A percentile compares a stretch with the other conserved stretches of the same genome.
Conservation (phyloP, 495 filamentous ascomycete species). For the Neurospora sp. region DNA sequence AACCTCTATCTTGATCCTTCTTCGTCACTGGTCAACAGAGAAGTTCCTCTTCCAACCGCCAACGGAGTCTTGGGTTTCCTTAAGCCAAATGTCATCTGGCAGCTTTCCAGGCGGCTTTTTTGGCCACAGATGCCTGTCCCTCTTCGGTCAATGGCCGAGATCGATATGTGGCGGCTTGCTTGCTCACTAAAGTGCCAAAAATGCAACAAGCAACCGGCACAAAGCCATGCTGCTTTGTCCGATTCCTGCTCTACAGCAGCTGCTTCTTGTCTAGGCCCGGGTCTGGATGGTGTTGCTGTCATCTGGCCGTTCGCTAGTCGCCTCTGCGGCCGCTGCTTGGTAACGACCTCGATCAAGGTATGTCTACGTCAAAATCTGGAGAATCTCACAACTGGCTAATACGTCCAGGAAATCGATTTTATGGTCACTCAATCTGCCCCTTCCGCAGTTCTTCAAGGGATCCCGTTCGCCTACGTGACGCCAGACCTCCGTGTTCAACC, state of each 20-base stretch:
- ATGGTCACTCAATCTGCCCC: slow-evolving; percentile 47
- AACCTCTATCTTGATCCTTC: slow-evolving; percentile 41
- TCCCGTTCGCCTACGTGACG: slow-evolving; percentile 57
- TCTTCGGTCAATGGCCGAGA: slow-evolving; percentile 42
- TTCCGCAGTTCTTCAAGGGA: slow-evolving; percentile 45
- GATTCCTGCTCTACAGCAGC: slow-evolving; percentile 9
- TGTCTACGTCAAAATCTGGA: slow-evolving; percentile 5
- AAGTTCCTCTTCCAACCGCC: slow-evolving; percentile 13
- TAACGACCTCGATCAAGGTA: slow-evolving; percentile 50
- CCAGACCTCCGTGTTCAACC: slow-evolving; percentile 45
- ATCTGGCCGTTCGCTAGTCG: slow-evolving; percentile 59
- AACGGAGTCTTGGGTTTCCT: slow-evolving; percentile 16
- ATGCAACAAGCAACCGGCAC: slow-evolving; percentile 30
- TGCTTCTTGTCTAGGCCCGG: slow-evolving; percentile 42
- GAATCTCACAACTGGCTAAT: slow-evolving; percentile 9
- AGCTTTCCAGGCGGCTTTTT: slow-evolving; percentile 44
- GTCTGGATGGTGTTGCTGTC: slow-evolving; percentile 37
- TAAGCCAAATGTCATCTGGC: slow-evolving; percentile 50
- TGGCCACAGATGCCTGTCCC: slow-evolving; percentile 48
- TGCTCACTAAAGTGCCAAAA: slow-evolving; percentile 45
- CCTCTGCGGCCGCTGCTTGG: slow-evolving; percentile 53
- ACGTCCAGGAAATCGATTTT: slow-evolving; percentile 53
- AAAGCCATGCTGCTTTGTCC: neutral
- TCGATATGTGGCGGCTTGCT: slow-evolving; percentile 54
- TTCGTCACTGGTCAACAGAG: slow-evolving; percentile 16